A percentile compares a stretch with the other conserved stretches of the same genome.
Conservation (phyloP, 495 filamentous ascomycete genomes). For the Rostrohypoxylon terebratum region DNA sequence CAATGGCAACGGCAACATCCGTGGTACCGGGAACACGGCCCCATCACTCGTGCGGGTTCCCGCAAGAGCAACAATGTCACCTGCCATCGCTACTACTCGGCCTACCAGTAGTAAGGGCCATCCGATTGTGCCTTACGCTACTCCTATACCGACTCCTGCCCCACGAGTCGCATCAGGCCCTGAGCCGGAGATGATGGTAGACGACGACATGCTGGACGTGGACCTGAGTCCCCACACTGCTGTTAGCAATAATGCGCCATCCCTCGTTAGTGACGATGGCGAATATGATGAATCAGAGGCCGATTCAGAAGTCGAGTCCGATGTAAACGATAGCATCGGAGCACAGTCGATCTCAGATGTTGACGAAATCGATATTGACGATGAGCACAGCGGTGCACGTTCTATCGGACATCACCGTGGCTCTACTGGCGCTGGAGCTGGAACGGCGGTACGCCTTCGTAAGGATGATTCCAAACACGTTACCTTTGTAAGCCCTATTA, state of each 20-base stretch:
- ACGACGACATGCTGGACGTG: conserved; percentile 64
- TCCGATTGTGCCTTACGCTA: conserved; percentile 51
- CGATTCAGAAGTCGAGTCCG: conserved; percentile 57
- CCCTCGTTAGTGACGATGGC: conserved; percentile 87
- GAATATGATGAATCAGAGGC: conserved; percentile 73
- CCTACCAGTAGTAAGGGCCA: conserved; percentile 68
- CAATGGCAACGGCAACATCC: conserved; percentile 15
- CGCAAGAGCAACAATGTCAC: conserved; percentile 67
- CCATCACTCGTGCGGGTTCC: conserved; percentile 65
- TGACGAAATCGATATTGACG: conserved; percentile 62
- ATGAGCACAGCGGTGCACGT: conserved; percentile 54
- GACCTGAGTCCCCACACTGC: conserved; percentile 84
- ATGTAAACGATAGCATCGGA: conserved; percentile 56
- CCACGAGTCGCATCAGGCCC: conserved; percentile 41
- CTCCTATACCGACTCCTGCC: conserved; percentile 49
- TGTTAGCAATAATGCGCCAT: conserved; percentile 83
- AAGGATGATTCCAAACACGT: conserved; percentile 61
- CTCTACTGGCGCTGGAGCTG: conserved; percentile 43
- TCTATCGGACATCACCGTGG: conserved; percentile 53
- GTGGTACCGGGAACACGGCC: conserved; percentile 40
- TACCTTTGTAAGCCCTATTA: conserved; percentile 58
- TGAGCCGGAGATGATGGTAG: conserved; percentile 56
- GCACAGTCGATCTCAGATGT: conserved; percentile 61
- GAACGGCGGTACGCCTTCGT: conserved; percentile 53
- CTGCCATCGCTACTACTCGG: conserved; percentile 61